phyloP scores from a whole-genome alignment of 331 rosid species.

The Saraca asoca region DNA sequence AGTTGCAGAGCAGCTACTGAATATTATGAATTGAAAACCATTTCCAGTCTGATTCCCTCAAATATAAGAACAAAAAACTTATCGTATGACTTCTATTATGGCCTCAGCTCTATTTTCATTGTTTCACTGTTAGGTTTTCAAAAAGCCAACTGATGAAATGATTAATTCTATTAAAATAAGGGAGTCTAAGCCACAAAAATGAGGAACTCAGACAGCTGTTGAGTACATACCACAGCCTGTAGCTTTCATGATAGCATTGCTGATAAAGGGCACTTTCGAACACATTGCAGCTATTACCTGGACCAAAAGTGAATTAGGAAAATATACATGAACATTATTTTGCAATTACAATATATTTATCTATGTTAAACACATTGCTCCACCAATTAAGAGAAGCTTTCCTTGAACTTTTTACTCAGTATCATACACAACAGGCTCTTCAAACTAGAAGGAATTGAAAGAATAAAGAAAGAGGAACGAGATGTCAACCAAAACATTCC shows the following conservation, averaged over 20 bases:
- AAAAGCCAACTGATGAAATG: not conserved
- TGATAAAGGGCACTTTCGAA: constrained; percentile 88
- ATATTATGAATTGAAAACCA: not conserved
- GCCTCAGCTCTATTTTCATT: not conserved
- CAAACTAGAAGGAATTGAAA: constrained; percentile 21
- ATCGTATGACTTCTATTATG: not conserved
- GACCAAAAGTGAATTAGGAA: constrained; percentile 37
- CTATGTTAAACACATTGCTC: constrained; percentile 15
- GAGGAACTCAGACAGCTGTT: not conserved
- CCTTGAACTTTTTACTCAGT: constrained; percentile 8
- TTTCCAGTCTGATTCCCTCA: not conserved
- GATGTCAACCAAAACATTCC: not conserved
- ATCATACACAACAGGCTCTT: constrained; percentile 19
- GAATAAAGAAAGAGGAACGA: not conserved
- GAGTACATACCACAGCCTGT: constrained; percentile 71
- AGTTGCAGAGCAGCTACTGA: not conserved
- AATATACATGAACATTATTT: constrained; percentile 5
- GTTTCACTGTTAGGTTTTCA: not conserved
- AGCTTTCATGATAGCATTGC: constrained; percentile 87
- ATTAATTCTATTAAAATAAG: not conserved
- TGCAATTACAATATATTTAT: constrained; percentile 9
- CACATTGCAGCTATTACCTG: constrained; percentile 97
- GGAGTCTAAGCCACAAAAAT: not conserved
- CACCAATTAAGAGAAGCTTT: constrained; percentile 11
- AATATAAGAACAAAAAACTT: not conserved